Evolutionary conservation across 495 filamentous ascomycete species (phyloP), one percentile per base, ranked within the genome.

Genomic region (Cercophora scortea): DNA sequence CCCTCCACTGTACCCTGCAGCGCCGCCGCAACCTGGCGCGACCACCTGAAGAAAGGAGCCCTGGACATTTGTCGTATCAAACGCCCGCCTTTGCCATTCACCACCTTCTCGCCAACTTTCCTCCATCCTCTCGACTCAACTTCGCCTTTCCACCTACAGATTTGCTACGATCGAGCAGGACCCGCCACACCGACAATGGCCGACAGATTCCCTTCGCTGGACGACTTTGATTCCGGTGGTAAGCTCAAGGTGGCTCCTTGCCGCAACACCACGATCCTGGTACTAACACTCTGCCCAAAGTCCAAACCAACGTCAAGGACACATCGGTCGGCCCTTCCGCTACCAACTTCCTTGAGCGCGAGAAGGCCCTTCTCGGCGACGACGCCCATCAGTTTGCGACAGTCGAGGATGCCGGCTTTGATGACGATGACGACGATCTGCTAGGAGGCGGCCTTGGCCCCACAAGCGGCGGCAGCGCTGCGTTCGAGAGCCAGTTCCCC

Each of bases 131-230:
- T 12, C 47, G 41, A 45, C 19, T 32, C 48, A 42, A 40, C 45
- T 34, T 17, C 54, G 63, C 65, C 64, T 44, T 25, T 25, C 2
- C 25, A 25, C 25, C 25, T 5, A 25, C 25, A 25, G 2, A 25
- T 25, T 25, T 25, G 25, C 2, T 5, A 25, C 25, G 25, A 25
- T 25, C 25, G 25, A 25, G 25, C 25, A 25, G 25, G 2, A 25
- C 25, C 25, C 25, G 25, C 25, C 25, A 25, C 25, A 2, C 25
- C 25, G 25, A 25, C 25, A 25, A 98, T 98, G 93, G 92, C 93
- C 17, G 90, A 97, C 73, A 78, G 91, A 65, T 98, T 98, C 71
- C 93, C 93, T 49, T 94, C 93, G 17, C 74, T 98, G 65, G 93
- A 98, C 68, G 93, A 97, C 66, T 90, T 97, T 69, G 87, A 92